phyloP scores from a whole-genome alignment of 2,329 filamentous ascomycete genomes.

The Sclerotinia sclerotiorum region DNA sequence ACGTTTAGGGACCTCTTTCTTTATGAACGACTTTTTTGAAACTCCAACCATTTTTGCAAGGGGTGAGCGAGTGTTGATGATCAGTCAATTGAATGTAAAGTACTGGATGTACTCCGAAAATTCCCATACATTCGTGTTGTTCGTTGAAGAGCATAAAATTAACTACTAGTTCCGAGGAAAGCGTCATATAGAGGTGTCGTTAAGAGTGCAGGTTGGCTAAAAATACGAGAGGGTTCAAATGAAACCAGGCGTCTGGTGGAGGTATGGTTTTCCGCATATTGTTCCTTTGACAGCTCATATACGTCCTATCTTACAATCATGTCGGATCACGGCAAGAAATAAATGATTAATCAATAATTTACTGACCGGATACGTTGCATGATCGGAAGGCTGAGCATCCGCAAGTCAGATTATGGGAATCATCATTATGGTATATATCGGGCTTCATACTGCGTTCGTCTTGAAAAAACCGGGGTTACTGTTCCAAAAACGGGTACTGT shows the following conservation, averaged over 20 bases:
- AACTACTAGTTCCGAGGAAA: neutral
- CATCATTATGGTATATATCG: constrained; percentile 1
- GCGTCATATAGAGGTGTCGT: neutral
- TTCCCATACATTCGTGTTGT: constrained; percentile 1
- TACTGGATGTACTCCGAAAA: neutral
- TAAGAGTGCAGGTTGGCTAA: neutral
- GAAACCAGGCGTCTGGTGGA: too few species aligned
- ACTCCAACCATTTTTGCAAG: constrained; percentile 5
- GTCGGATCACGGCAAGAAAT: neutral
- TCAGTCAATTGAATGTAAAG: neutral
- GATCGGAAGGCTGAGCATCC: constrained; percentile 2
- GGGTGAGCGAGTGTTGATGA: neutral
- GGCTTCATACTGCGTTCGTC: neutral
- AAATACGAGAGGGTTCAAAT: neutral
- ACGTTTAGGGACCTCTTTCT: constrained; percentile 19
- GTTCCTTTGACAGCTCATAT: constrained; percentile 9
- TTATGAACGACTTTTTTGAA: neutral
- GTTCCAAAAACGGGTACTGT: constrained; percentile 4
- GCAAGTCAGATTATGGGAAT: neutral
- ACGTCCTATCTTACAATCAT: neutral
- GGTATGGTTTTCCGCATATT: neutral
- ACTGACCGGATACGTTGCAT: neutral
- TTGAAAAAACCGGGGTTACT: constrained; percentile 3
- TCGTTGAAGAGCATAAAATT: neutral
- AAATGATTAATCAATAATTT: constrained; percentile 6